Conservation (phyloP, 2,329 filamentous ascomycete genomes). For the Leptographium wingfieldii region DNA sequence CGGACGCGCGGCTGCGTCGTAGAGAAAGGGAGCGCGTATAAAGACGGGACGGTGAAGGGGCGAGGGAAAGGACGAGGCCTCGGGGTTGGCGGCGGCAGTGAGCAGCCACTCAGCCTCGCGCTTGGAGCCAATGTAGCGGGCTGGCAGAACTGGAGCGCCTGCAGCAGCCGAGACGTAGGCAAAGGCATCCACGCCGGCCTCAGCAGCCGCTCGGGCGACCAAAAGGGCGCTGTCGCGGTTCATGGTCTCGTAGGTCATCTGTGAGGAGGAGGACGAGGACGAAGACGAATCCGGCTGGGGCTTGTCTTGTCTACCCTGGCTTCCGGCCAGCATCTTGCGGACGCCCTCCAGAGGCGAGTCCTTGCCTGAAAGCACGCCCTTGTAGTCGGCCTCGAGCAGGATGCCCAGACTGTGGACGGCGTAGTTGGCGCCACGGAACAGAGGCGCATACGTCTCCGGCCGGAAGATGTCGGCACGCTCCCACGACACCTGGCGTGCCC, state of each 20-base stretch:
- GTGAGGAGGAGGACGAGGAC: not conserved
- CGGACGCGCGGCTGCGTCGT: conserved; percentile 62
- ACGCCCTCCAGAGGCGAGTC: conserved; percentile 74
- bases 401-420: conserved; percentile 96
- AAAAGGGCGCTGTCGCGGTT: conserved; percentile 82
- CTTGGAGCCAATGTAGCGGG: conserved; percentile 82
- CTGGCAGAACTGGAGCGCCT: conserved; percentile 72
- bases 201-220: conserved; percentile 63
- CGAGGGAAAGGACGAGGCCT: conserved; percentile 48
- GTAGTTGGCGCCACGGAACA: conserved; percentile 65
- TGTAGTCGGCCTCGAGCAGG: conserved; percentile 94
- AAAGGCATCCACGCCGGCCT: conserved; percentile 55
- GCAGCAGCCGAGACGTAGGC: conserved; percentile 81
- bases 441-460: conserved; percentile 63
- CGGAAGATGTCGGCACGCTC: conserved; percentile 77
- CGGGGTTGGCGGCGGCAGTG: conserved; percentile 21
- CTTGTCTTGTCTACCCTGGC: conserved; percentile 25
- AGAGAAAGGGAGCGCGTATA: conserved; percentile 76
- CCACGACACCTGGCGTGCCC: conserved; percentile 78
- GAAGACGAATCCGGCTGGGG: not conserved
- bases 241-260: conserved; percentile 89
- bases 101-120: conserved; percentile 61
- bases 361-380: conserved; percentile 71
- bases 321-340: conserved; percentile 57
- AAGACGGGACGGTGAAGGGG: conserved; percentile 61